Evolutionary conservation across 163 green algal genomes (phyloP).

Genomic region (Chloroidium sp.): DNA sequence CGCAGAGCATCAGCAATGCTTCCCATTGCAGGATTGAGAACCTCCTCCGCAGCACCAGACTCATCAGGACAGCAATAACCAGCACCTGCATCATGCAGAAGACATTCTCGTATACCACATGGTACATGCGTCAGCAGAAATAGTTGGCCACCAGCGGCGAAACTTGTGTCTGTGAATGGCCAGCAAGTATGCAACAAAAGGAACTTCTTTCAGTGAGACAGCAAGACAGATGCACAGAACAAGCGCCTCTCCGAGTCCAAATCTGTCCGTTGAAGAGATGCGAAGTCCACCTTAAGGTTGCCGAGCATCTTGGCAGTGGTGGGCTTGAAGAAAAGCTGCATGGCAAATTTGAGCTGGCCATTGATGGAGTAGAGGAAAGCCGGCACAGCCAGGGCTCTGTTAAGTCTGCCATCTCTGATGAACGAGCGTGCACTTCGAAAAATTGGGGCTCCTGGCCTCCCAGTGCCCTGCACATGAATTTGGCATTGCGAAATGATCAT

Average conservation of each 20-base stretch:
- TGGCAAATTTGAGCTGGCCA: conserved; percentile 92
- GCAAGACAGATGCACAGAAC: no score
- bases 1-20: conserved; percentile 86
- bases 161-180: no score
- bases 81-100: conserved; percentile 59
- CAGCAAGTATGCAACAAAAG: no score
- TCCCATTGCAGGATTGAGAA: conserved; percentile 91
- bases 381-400: conserved; percentile 73
- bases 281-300: conserved; percentile 80
- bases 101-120: not conserved
- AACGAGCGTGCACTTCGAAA: conserved; percentile 53
- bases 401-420: conserved; percentile 61
- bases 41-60: conserved; percentile 63
- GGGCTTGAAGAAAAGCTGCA: conserved; percentile 90
- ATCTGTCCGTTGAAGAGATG: no score
- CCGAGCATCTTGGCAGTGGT: conserved; percentile 97
- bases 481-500: not conserved
- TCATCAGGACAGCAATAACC: conserved; percentile 88
- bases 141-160: no score
- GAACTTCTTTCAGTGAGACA: no score
- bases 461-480: conserved; percentile 45
- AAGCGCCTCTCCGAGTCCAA: no score
- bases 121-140: not conserved
- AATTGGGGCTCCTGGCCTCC: conserved; percentile 50
- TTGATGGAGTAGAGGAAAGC: conserved; percentile 88